Evolutionary conservation across 1,139 yeast species (phyloP), one percentile per base, ranked within the genome.

Genomic region (Saccharomycopsis hybrid): DNA sequence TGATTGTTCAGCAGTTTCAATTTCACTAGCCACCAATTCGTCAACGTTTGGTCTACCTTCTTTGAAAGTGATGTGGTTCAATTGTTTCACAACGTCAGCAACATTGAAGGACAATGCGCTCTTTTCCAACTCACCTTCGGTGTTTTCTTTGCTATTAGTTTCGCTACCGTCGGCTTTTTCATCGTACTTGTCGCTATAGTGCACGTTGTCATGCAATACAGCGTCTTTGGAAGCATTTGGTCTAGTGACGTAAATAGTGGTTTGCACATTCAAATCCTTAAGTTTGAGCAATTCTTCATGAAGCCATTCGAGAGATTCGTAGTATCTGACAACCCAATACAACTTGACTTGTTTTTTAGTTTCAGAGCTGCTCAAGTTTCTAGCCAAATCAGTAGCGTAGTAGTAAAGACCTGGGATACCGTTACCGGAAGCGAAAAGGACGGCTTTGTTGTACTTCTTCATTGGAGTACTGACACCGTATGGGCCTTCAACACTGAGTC

Each of bases 351-450:
- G 38, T n/a, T 40, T 40, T 29, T 51, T 51, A 27, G 47, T 43
- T 18, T 50, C 50, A 25, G 48, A 40, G 24, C 44, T 41, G 24
- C 44, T 41, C 30, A 44, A 44, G 28, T 44, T 47, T 49, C 47
- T 35, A 37, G 59, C 55, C 47, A 61, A 50, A 47, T 59, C 56
- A 55, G 59, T 30, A 54, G 67, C 71, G 53, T 70, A 68, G 9
- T 65, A 60, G 44, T 63, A 61, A 11, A 70, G 69, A 43, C 85
- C 84, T 2, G 95, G 85, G 56, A 86, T 73, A 57, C 95, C 95
- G 54, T 82, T 82, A 46, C 92, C 92, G 55, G 89, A 85, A 1
- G 83, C 80, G 49, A 84, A 58, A 45, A 84, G 69, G 24, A 82
- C 62, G 5, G 73, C 67, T 49, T 73, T 75, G 48, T 78, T 80